A percentile compares a stretch with the other conserved stretches of the same genome.
phyloP scores from a whole-genome alignment of 352 stramenopile genomes.

The Globisporangium radiosum region DNA sequence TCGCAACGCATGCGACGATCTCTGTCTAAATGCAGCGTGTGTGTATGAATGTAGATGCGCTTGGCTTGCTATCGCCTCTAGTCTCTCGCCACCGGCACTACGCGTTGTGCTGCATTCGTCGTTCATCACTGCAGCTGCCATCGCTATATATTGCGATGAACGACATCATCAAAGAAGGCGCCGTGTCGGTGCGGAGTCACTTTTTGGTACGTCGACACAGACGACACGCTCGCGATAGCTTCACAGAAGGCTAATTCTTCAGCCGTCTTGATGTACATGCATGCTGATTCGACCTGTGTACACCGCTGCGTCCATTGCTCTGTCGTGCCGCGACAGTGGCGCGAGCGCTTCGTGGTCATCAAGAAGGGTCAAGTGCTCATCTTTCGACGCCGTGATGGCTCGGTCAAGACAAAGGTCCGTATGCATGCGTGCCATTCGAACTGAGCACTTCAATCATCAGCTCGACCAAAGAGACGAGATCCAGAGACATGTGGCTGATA shows the following conservation, averaged over 20 bases:
- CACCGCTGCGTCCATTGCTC: background rate
- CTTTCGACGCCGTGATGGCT: slow-evolving; percentile 30
- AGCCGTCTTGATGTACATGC: too few relatives aligned
- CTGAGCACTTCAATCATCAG: too few relatives aligned
- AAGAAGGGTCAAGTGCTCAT: slow-evolving; percentile 42
- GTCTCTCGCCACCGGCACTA: background rate
- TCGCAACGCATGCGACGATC: too few relatives aligned
- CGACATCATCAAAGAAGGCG: slow-evolving; percentile 47
- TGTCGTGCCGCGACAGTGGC: slow-evolving; percentile 28
- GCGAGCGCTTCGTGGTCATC: slow-evolving; percentile 57
- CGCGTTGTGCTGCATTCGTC: background rate
- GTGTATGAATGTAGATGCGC: too few relatives aligned
- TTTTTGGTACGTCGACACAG: slow-evolving; percentile 37
- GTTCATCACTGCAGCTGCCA: too few relatives aligned
- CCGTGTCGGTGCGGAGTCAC: slow-evolving; percentile 47
- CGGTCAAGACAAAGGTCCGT: slow-evolving; percentile 54
- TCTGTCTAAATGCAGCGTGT: too few relatives aligned
- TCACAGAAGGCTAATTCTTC: too few relatives aligned
- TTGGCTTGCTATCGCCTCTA: background rate
- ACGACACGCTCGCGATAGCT: background rate
- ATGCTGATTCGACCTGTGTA: background rate
- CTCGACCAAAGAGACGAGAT: too few relatives aligned
- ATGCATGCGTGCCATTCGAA: too few relatives aligned
- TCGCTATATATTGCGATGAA: slow-evolving; percentile 1
- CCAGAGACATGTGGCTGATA: too few relatives aligned